Percentiles rank a stretch among this genome's conserved stretches.
Conservation (phyloP, 306 rosid genomes). For the Pterocarpus santalinus region DNA sequence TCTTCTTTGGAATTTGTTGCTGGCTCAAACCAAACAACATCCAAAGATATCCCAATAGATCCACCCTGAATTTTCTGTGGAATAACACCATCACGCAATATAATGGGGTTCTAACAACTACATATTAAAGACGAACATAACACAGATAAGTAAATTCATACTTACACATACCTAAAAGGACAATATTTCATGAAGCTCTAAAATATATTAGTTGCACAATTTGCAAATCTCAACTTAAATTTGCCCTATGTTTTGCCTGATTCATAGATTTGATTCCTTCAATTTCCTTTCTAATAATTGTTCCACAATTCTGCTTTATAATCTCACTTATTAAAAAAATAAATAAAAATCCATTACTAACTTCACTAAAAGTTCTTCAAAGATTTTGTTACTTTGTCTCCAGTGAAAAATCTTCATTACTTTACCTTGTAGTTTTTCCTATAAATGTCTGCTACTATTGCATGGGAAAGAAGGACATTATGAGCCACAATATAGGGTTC, state of each 20-base stretch:
- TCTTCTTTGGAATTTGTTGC: conserved; percentile 56
- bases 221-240: background rate
- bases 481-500: too few species aligned
- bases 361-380: too few species aligned
- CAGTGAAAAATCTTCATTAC: too few species aligned
- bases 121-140: background rate
- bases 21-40: conserved; percentile 71
- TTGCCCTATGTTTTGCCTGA: background rate
- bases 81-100: background rate
- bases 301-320: too few species aligned
- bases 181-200: too few species aligned
- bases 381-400: too few species aligned
- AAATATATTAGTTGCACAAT: background rate
- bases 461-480: too few species aligned
- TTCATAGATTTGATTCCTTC: background rate
- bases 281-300: too few species aligned
- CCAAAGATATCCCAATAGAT: conserved; percentile 66
- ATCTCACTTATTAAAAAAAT: too few species aligned
- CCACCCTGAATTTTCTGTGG: conserved; percentile 59
- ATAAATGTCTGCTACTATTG: too few species aligned
- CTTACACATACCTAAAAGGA: background rate
- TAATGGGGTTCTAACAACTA: background rate
- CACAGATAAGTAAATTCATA: background rate
- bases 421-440: too few species aligned
- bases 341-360: too few species aligned